These are phyloP conservation scores for Psidium friedrichsthalianum DNA, from an alignment of 345 rosid species.

Conservation along the genomic window DNA sequence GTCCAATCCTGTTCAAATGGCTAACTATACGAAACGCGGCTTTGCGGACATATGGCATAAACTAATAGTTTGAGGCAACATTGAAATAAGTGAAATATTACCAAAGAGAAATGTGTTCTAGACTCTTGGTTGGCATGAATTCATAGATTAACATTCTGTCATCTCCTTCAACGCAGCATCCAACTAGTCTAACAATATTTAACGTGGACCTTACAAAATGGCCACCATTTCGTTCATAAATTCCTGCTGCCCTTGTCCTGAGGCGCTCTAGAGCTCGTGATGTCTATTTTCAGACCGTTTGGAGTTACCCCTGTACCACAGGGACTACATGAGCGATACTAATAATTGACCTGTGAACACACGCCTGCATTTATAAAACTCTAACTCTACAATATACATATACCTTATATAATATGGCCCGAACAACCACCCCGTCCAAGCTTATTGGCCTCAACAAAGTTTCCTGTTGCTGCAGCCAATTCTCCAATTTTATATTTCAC, in stretches of 20 bases:
- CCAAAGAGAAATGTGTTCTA: constrained; percentile 23
- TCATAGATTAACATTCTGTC: constrained; percentile 24
- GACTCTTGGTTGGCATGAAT: constrained; percentile 27
- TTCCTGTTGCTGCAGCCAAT: constrained; percentile 19
- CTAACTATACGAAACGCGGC: not conserved
- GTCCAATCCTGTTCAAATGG: not conserved
- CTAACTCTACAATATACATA: constrained; percentile 19
- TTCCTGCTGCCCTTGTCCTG: constrained; percentile 20
- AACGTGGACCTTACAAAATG: constrained; percentile 28
- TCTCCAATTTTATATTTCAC: constrained; percentile 21
- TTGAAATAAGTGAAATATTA: not conserved
- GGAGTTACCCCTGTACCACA: constrained; percentile 4
- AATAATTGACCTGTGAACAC: not conserved
- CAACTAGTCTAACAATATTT: constrained; percentile 22
- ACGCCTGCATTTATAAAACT: not conserved
- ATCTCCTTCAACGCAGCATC: constrained; percentile 19
- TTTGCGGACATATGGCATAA: not conserved
- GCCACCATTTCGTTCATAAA: constrained; percentile 27
- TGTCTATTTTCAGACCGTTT: constrained; percentile 24
- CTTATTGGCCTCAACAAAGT: constrained; percentile 21
- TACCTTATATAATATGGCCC: constrained; percentile 19
- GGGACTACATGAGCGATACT: not conserved
- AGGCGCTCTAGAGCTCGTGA: constrained; percentile 17
- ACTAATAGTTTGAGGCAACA: not conserved
- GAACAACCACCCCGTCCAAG: constrained; percentile 13